A percentile compares a stretch with the other conserved stretches of the same genome.
These are phyloP conservation scores for Agroathelia rolfsii DNA, from an alignment of 1,284 basidiomycete genomes.

Conservation along the genomic window DNA sequence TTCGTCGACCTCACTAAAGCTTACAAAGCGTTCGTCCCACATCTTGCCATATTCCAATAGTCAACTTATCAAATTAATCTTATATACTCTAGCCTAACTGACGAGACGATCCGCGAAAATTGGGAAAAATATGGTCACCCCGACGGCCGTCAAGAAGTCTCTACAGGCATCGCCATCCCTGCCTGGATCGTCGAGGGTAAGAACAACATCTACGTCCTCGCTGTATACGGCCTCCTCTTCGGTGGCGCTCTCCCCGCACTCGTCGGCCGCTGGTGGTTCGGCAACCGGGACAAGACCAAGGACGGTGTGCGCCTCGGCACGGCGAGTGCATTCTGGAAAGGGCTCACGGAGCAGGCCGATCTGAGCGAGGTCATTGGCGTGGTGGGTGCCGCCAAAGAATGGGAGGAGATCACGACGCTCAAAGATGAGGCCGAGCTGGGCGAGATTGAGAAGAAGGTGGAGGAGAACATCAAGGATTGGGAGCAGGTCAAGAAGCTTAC, in stretches of 20 bases:
- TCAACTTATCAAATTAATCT: conserved; percentile 4
- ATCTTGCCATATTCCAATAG: not conserved
- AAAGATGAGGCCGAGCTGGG: conserved; percentile 47
- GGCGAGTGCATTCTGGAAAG: conserved; percentile 76
- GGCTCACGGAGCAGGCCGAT: conserved; percentile 71
- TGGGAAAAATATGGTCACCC: conserved; percentile 90
- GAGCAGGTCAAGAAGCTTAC: conserved; percentile 30
- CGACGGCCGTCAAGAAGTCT: conserved; percentile 90
- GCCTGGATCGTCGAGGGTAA: conserved; percentile 89
- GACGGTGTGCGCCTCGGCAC: conserved; percentile 53
- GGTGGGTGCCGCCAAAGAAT: conserved; percentile 68
- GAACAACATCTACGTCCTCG: conserved; percentile 89
- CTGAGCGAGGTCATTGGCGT: conserved; percentile 70
- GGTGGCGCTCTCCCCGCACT: conserved; percentile 80
- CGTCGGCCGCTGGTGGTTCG: conserved; percentile 93
- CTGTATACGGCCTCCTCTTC: conserved; percentile 79
- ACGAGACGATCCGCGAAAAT: conserved; percentile 90
- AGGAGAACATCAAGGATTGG: conserved; percentile 63
- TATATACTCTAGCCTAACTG: conserved; percentile 69
- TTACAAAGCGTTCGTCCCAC: conserved; percentile 75
- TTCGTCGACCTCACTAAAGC: conserved; percentile 97
- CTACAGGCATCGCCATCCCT: conserved; percentile 94
- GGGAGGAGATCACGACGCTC: conserved; percentile 39
- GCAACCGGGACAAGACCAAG: not conserved
- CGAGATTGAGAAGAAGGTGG: conserved; percentile 63